Base-by-base conservation (phyloP, 495 filamentous ascomycete species). In the Hypomontagnella submonticulosa region DNA sequence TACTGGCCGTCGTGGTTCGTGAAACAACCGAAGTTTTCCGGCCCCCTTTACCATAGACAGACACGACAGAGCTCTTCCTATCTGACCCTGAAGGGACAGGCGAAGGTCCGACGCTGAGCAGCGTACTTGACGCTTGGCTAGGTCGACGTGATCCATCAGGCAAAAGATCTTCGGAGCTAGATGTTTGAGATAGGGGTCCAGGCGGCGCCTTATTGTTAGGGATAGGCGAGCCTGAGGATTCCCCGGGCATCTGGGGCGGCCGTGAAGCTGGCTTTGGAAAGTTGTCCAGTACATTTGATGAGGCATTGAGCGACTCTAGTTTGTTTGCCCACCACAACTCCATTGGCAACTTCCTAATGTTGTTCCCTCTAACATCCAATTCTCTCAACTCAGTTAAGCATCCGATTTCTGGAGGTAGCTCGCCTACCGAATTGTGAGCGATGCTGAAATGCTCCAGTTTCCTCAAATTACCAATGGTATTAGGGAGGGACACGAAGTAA, bases 261-360 rank as follows among this genome's bases (percentile, higher is more conserved):
- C 87, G 81, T 27, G 87, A 86, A 16, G 86, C 86, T 42, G 88
- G 91, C 64, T 96, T 97, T 0, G 95, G 95, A 69, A 99, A 98
- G 51, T 81, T 86, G 15, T 92, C 88, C 3, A 99, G 78, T 8
- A 97, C 85, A 67, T 99, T 99, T 6, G 95, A 96, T 1, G 93
- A 97, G 13, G 96, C 88, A 75, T 99, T 99, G 46, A 99, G 83
- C 0, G 90, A 92, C 72, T 97, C 92, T 54, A 99, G 77, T 68
- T 89, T 92, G 59, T 86, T 85, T 43, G 93, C 91, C 81, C 90
- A 91, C 95, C 95, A 99, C 10, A 98, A 82, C 67, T 99, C 95
- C 67, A 91, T 86, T 4, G 95, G 95, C 32, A 99, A 81, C 50
- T 86, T 88, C 66, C 89, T 88, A 42, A 99, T 80, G 71, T 97